These are phyloP conservation scores for Bolboschoenus planiculmis DNA, from an alignment of 176 grass and related monocot species.

Conservation along the genomic window DNA sequence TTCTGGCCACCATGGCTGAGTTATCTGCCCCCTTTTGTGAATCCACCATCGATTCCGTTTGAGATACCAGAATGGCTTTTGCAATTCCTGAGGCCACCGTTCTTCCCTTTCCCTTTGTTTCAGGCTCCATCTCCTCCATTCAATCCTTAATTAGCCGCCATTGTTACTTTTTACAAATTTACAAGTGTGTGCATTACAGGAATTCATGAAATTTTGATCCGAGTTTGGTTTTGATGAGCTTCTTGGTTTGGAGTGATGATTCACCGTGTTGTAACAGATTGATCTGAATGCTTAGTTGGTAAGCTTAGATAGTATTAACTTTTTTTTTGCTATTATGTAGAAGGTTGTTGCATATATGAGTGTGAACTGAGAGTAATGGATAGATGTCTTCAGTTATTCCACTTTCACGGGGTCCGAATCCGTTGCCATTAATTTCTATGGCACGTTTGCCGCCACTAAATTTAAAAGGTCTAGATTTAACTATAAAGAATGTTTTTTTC, in stretches of 20 bases:
- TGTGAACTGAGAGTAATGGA: not conserved
- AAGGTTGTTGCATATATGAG: conserved; percentile 3
- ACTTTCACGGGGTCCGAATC: not conserved
- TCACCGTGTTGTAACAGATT: not conserved
- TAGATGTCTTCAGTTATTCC: not conserved
- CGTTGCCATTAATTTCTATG: too few species aligned
- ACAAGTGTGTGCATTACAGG: not conserved
- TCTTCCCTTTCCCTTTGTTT: conserved; percentile 64
- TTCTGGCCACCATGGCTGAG: conserved; percentile 56
- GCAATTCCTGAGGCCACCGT: conserved; percentile 61
- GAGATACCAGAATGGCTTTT: conserved; percentile 54
- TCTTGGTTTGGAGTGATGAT: conserved; percentile 5
- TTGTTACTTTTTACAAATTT: not conserved
- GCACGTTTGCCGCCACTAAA: too few species aligned
- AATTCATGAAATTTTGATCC: conserved; percentile 14
- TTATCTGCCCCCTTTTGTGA: conserved; percentile 28
- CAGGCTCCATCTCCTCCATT: conserved; percentile 41
- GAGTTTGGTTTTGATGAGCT: not conserved
- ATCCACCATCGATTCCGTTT: conserved; percentile 59
- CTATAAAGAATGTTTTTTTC: too few species aligned
- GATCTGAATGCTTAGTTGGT: not conserved
- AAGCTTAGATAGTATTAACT: not conserved
- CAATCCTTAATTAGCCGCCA: conserved; percentile 25
- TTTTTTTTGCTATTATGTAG: not conserved
- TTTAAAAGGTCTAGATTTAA: too few species aligned